Evolutionary conservation across 495 filamentous ascomycete species (phyloP).

Genomic region (Pseudotulostoma volvatum): DNA sequence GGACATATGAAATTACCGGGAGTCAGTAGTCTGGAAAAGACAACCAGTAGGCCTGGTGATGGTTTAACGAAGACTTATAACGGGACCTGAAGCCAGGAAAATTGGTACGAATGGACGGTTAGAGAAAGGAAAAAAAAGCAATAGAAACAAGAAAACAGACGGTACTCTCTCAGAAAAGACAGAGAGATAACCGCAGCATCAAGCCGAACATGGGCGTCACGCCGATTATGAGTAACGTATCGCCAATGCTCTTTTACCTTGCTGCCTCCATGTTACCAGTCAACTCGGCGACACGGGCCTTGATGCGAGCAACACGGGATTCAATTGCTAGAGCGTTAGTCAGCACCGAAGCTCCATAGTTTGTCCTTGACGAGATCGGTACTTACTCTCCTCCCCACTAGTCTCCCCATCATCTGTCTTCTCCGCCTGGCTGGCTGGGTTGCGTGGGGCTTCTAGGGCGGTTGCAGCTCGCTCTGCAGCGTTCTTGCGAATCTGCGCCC

Average conservation of each 20-base stretch:
- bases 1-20: too few species aligned
- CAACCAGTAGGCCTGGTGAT: too few species aligned
- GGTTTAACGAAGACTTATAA: too few species aligned
- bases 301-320: conserved; percentile 90
- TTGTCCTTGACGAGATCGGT: not conserved
- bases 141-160: too few species aligned
- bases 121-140: too few species aligned
- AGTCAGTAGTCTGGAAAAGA: too few species aligned
- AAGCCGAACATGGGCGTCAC: too few species aligned
- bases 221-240: too few species aligned
- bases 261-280: conserved; percentile 61
- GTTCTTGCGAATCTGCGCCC: conserved; percentile 92
- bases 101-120: too few species aligned
- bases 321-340: conserved; percentile 57
- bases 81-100: too few species aligned
- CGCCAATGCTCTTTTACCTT: conserved; percentile 9
- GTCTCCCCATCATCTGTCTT: conserved; percentile 68
- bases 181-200: too few species aligned
- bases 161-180: too few species aligned
- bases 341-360: not conserved
- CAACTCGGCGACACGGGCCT: conserved; percentile 86
- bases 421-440: conserved; percentile 27
- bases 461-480: conserved; percentile 60
- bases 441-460: conserved; percentile 38
- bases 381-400: conserved; percentile 91